Evolutionary conservation across 257 asterid genomes (phyloP), one percentile per base, ranked within the genome.

Genomic region (Prunella vulgaris): DNA sequence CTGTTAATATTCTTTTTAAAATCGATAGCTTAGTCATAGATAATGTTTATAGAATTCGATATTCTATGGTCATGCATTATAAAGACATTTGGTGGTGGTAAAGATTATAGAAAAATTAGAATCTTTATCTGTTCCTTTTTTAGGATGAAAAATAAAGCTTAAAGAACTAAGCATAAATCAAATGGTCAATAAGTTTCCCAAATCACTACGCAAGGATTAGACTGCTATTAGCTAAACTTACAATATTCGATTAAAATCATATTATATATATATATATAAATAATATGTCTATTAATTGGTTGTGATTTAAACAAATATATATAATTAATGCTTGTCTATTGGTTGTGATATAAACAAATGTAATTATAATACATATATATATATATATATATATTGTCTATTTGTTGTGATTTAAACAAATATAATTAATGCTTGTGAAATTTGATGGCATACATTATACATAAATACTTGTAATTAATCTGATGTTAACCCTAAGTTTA

Each of bases 141-240:
- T 46, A 44, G 52, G 52, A 44, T 14, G 20, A 14, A 14, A 14
- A 46, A 0, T 46, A 46, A 46, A 46, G 21, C 53, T 46, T 46
- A 46, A n/a, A n/a, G 53, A 9, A 8, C n/a, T 18, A 44, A 70
- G 51, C 60, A 70, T 60, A 59, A 61, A 62, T 51, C 22, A 71
- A 61, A 33, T 49, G 27, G 59, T 37, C 17, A 28, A 61, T 71
- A 21, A 30, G 52, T 22, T 68, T 24, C 63, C 68, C 56, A 35
- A 35, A 5, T 53, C 60, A 64, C 37, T 64, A 73, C 40, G 67
- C 48, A 20, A 65, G 67, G 30, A 56, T 73, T 64, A 48, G 71
- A 73, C 66, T 53, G 17, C 37, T 73, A 58, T 22, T 54, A 37
- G 66, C 25, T 56, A 17, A 64, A 72, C 44, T 49, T 3, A 51